Percentiles rank a stretch among this genome's conserved stretches.
Evolutionary conservation across 768 basidiomycete species (phyloP).

Genomic region (Austroboletus festivus): DNA sequence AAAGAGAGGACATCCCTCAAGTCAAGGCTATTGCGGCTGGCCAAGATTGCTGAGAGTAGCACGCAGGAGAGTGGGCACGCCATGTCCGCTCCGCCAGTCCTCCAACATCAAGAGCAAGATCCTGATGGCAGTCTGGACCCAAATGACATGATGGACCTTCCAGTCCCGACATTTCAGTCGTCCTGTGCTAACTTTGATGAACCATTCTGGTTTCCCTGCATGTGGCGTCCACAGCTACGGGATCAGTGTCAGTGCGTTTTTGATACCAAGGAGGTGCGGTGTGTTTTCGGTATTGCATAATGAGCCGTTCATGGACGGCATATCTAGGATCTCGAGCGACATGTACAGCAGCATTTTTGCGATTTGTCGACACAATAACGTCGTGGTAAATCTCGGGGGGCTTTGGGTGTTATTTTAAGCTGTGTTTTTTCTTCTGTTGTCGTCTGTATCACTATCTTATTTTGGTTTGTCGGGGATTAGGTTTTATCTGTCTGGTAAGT

Average conservation of each 20-base stretch:
- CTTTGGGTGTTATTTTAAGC: too few species aligned
- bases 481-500: too few species aligned
- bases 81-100: not conserved
- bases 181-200: constrained; percentile 17
- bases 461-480: not conserved
- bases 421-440: not conserved
- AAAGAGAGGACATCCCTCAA: constrained; percentile 19
- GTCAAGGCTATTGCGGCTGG: constrained; percentile 10
- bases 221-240: constrained; percentile 28
- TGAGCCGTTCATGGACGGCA: not conserved
- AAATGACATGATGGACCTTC: constrained; percentile 13
- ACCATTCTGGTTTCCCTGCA: constrained; percentile 21
- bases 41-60: not conserved
- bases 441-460: not conserved
- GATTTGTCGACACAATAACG: constrained; percentile 4
- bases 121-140: constrained; percentile 19
- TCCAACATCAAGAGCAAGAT: too few species aligned
- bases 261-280: constrained; percentile 30
- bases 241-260: constrained; percentile 28
- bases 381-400: too few species aligned
- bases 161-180: not conserved
- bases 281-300: not conserved
- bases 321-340: constrained; percentile 25
- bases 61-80: constrained; percentile 7
- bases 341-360: constrained; percentile 20